A percentile compares a stretch with the other conserved stretches of the same genome.
phyloP scores from a whole-genome alignment of 2,329 filamentous ascomycete species.

The Ilyonectria sp. region DNA sequence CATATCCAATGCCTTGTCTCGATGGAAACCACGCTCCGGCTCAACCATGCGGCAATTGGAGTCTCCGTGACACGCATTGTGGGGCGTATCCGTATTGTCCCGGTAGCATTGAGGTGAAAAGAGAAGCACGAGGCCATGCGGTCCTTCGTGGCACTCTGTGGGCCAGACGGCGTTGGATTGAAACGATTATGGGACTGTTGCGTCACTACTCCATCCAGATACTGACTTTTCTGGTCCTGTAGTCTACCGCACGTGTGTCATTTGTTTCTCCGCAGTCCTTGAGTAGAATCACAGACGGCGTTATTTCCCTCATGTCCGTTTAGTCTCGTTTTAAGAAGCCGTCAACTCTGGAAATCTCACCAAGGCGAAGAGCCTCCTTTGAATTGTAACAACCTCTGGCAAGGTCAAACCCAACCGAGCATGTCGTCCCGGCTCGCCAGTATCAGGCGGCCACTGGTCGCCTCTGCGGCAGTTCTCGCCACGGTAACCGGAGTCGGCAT shows the following conservation, averaged over 20 bases:
- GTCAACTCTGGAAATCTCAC: neutral
- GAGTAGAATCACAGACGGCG: neutral
- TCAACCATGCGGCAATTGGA: conserved; percentile 13
- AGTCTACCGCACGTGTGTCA: neutral
- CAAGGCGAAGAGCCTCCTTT: neutral
- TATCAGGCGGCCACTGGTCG: conserved; percentile 54
- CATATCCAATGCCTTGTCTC: conserved; percentile 3
- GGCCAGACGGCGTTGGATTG: conserved; percentile 2
- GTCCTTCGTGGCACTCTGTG: neutral
- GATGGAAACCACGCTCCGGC: conserved; percentile 10
- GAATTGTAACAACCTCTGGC: neutral
- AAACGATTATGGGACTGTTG: conserved; percentile 6
- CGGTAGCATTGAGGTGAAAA: neutral
- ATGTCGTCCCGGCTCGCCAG: conserved; percentile 56
- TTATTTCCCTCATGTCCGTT: conserved; percentile 3
- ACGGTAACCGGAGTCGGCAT: conserved; percentile 50
- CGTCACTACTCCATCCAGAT: conserved; percentile 12
- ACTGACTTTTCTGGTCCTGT: conserved; percentile 6
- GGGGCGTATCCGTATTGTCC: neutral
- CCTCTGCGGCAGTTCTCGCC: conserved; percentile 49
- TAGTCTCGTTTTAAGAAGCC: neutral
- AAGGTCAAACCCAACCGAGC: conserved; percentile 11
- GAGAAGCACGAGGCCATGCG: neutral
- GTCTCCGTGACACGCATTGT: neutral
- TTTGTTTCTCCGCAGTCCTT: neutral